A percentile compares a stretch with the other conserved stretches of the same genome.
Conservation (phyloP, 768 basidiomycete species). For the Termitomyces sp. region DNA sequence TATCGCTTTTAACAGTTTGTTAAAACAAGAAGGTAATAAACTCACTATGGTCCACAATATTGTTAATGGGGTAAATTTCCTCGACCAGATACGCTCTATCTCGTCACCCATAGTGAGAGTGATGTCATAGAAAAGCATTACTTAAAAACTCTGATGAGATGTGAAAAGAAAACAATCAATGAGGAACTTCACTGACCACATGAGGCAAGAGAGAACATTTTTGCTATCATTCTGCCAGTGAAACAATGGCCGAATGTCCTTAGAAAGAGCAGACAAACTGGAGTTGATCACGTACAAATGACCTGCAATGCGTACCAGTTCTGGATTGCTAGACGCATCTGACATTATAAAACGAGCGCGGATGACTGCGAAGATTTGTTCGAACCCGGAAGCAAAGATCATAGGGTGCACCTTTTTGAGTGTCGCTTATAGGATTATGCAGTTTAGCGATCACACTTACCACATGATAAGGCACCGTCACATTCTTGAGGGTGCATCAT, state of each 20-base stretch:
- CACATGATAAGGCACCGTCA: no score
- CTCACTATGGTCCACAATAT: neutral
- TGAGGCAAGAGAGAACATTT: neutral
- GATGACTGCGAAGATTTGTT: no score
- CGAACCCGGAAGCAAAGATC: no score
- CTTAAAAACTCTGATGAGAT: conserved; percentile 9
- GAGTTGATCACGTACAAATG: neutral
- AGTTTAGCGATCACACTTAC: no score
- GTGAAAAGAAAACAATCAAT: neutral
- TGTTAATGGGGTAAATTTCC: neutral
- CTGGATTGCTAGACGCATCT: neutral
- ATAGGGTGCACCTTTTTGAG: no score
- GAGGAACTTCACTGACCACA: neutral
- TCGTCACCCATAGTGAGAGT: neutral
- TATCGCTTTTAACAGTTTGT: neutral
- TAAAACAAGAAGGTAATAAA: neutral
- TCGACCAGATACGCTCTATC: neutral
- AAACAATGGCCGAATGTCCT: neutral
- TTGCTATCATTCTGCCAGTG: neutral
- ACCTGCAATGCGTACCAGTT: neutral
- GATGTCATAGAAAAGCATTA: conserved; percentile 19
- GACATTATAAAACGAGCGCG: neutral
- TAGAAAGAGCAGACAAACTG: neutral
- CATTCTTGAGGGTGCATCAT: no score
- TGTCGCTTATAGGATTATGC: no score